Conservation (phyloP, 345 rosid species). For the Linum trigynum region DNA sequence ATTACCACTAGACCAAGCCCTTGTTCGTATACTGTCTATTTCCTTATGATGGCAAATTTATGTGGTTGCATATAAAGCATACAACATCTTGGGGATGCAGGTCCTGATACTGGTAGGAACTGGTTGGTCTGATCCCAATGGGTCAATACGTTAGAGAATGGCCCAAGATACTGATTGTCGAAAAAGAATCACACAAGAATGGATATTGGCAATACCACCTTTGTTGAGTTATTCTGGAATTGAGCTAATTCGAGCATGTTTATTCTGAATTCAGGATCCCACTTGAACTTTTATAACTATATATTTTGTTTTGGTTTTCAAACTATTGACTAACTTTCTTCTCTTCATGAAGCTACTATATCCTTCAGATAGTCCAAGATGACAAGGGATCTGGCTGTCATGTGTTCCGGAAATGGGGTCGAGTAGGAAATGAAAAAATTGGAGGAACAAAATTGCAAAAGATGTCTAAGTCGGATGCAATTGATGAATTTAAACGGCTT, state of each 20-base stretch:
- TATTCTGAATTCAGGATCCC: neutral
- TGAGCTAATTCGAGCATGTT: neutral
- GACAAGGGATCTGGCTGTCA: slow-evolving; percentile 72
- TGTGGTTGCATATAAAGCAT: neutral
- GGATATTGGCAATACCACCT: neutral
- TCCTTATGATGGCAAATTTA: too few relatives aligned
- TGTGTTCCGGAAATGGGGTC: slow-evolving; percentile 93
- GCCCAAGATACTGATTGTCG: neutral
- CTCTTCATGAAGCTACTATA: slow-evolving; percentile 52
- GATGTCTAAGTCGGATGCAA: slow-evolving; percentile 73
- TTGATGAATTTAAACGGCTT: slow-evolving; percentile 49
- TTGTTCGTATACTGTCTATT: too few relatives aligned
- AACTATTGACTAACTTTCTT: slow-evolving; percentile 18
- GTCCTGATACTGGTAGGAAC: too few relatives aligned
- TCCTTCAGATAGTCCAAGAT: slow-evolving; percentile 87
- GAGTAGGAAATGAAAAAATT: slow-evolving; percentile 81
- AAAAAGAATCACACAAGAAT: too few relatives aligned
- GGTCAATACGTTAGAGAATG: neutral
- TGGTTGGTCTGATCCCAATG: too few relatives aligned
- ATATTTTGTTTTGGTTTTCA: neutral
- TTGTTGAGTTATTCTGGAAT: neutral
- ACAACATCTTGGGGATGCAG: too few relatives aligned
- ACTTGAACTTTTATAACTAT: slow-evolving; percentile 4
- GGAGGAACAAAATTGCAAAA: slow-evolving; percentile 68
- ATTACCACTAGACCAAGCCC: too few relatives aligned